Base-by-base conservation (phyloP, 2,329 filamentous ascomycete species). In the Pseudodiploospora longispora region DNA sequence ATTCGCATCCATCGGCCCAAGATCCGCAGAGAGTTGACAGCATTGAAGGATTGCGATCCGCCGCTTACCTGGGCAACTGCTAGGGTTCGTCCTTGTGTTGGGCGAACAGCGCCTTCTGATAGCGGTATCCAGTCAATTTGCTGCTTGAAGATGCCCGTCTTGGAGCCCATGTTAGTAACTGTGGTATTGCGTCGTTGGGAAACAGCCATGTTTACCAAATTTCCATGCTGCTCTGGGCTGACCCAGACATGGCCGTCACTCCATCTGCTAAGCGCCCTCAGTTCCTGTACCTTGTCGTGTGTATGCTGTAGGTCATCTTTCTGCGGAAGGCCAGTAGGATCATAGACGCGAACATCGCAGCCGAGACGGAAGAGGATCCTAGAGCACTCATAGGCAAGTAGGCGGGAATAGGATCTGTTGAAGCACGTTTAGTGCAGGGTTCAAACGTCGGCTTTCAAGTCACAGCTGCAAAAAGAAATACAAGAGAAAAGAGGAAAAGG, bases 51-150 rank as follows among this genome's bases (percentile, higher is more conserved):
- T 56, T 84, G 81, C 0, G 75, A 80, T 0, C 80, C 81, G 10
- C 81, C 80, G 42, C 68, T 76, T 1, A 84, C 78, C 57, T 83
- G 77, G 0, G 76, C 75, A 27, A 84, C 69, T 1, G 74, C 74
- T 1, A 85, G 65, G 0, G 80, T 84, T 1, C 80, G 70, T 31
- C 80, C 80, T 61, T 85, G 80, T 0, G 81, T 84, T 0, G 79
- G 81, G 0, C 80, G 75, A 0, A 85, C 74, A 6, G 75, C 76
- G 27, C 80, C 80, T 0, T 74, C 74, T 2, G 67, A 72, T 0
- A 85, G 64, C 0, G 80, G 80, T 34, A 84, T 80, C 82, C 81
- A 84, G 58, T 85, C 81, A 39, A 84, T 83, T 50, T 84, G 80
- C 50, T 82, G 81, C 50, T 84, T 84, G 68, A 84, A 84, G 0